Base-by-base conservation (phyloP, 1,284 basidiomycete genomes). In the Papiliotrema flavescens region DNA sequence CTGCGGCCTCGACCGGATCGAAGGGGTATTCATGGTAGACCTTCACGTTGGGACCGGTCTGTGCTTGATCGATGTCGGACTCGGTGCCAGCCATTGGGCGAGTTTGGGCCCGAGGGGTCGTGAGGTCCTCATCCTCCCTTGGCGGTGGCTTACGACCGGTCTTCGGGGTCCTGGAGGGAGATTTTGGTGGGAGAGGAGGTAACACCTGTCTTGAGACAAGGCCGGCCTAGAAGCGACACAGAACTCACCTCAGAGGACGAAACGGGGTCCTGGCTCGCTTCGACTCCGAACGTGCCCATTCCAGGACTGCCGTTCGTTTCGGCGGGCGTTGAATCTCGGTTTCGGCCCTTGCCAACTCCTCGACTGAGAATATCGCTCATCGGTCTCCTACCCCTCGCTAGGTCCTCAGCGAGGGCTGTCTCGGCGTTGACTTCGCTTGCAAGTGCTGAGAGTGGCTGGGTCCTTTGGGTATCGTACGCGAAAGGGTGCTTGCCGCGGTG, bases 271-370 rank as follows among this genome's bases (percentile, higher is more conserved):
- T 42, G 47, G 47, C 53, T 63, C 23, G 45, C 53, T 41, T 66
- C 66, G 13, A 52, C 28, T 4, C 69, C 67, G 46, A 69, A 69
- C 1, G 67, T 67, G 2, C 64, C 66, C 66, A 67, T 67, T 11
- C 65, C 67, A 7, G 54, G 53, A 50, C 62, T 64, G 28, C 26
- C 13, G 49, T 54, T 22, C 36, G 39, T 13, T 46, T 57, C 39
- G 36, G 14, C 2, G 20, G 43, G 36, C 52, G 22, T 48, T 54
- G 41, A 19, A 35, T 15, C 41, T 37, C 28, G 36, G 20, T 24
- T 42, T 37, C 43, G n/a, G 47, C 37, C 37, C 43, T 28, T 41
- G 35, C 14, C 50, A 0, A 57, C 68, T 17, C 66, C 65, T 44
- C 68, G 53, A 46, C 65, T 68, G 41, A 68, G 44, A 0, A 66